phyloP scores from a whole-genome alignment of 176 grass and related monocot species.

The Ananas comosus region DNA sequence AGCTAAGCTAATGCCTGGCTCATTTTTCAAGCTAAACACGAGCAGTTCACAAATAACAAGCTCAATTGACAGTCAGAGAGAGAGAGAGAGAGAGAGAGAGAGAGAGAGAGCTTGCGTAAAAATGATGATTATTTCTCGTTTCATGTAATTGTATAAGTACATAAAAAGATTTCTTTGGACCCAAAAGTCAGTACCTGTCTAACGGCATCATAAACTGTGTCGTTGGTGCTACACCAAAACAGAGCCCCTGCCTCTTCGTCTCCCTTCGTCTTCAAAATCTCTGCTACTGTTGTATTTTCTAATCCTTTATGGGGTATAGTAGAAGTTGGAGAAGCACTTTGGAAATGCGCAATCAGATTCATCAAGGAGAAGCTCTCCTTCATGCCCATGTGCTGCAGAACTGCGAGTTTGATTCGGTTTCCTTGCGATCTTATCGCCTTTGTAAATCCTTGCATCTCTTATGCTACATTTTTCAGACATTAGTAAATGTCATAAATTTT shows the following conservation, averaged over 20 bases:
- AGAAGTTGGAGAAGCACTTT: conserved; percentile 33
- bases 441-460: conserved; percentile 59
- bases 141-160: no score
- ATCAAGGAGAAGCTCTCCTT: conserved; percentile 66
- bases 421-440: conserved; percentile 53
- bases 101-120: no score
- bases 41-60: no score
- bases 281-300: conserved; percentile 73
- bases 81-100: no score
- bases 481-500: no score
- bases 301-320: conserved; percentile 67
- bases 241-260: conserved; percentile 39
- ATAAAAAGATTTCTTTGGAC: neutral
- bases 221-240: conserved; percentile 59
- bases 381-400: conserved; percentile 57
- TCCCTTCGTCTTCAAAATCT: conserved; percentile 68
- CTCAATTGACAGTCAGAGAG: no score
- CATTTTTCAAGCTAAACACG: no score
- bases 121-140: no score
- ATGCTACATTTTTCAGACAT: neutral
- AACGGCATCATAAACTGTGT: conserved; percentile 57
- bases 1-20: no score
- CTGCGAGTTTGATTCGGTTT: conserved; percentile 42
- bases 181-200: conserved; percentile 33
- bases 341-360: conserved; percentile 53